Base-by-base conservation (phyloP, 2,329 filamentous ascomycete genomes). In the Metarhizium robertsii region DNA sequence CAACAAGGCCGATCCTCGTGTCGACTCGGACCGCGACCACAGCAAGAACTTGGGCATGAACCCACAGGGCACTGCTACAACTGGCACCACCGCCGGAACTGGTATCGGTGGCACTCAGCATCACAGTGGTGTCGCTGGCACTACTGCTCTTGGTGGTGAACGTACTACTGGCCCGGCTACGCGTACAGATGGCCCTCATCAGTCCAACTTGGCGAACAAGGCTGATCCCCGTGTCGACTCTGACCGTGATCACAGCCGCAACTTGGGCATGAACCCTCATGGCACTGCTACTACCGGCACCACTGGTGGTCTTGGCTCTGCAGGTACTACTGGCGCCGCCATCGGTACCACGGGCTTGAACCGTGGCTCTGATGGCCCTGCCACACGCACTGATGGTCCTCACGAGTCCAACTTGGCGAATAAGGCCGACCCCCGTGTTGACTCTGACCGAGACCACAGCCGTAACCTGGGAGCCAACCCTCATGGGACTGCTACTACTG, bases 1-100 rank as follows among this genome's bases (percentile, higher is more conserved):
- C 25, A 83, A 83, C 71, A 79, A 79, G 62, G 47, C 66, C 2
- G 80, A 83, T 59, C 79, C 79, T 20, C 69, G 77, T n/a, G 71
- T 80, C 53, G 79, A 83, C 64, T 78, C 75, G 4, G 77, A 83
- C 61, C 69, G 76, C 14, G 75, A 77, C 53, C 66, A 70, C 49
- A 69, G 66, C 61, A 63, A 63, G 54, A 72, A 66, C 61, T 38
- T 67, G 59, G 67, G 67, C 13, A 57, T 60, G 36, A 69, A 69
- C 60, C 62, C 66, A 16, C 71, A 74, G 3, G 59, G 59, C 11
- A 57, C 46, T 30, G 56, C 49, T 29, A 58, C 55, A 18, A 59
- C 56, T 16, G 54, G 55, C 16, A 55, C 57, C 46, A 43, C 57
- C 42, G 54, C 59, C 7, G 61, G 61, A 43, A 55, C 53, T 52